Evolutionary conservation across 768 basidiomycete genomes (phyloP).

Genomic region (Pleurotus salmoneostramineus): DNA sequence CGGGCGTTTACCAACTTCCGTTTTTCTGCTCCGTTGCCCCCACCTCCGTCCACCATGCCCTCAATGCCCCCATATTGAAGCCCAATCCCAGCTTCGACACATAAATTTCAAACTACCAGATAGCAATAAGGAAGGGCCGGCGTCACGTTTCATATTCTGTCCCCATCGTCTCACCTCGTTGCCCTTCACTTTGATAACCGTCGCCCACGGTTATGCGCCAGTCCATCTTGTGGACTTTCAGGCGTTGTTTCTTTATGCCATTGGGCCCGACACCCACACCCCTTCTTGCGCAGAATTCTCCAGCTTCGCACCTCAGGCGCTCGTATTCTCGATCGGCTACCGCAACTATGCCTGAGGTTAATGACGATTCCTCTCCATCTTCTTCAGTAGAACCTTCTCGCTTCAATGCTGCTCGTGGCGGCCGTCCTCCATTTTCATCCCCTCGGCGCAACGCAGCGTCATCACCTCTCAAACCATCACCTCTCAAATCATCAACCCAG

Average conservation of each 20-base stretch:
- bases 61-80: neutral
- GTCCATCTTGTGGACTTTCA: slow-evolving; percentile 39
- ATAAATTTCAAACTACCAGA: too few species aligned
- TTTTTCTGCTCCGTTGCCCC: neutral
- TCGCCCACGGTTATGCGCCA: slow-evolving; percentile 39
- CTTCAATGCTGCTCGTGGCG: neutral
- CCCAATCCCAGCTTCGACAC: too few species aligned
- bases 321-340: slow-evolving; percentile 38
- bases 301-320: slow-evolving; percentile 35
- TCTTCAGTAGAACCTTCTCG: slow-evolving; percentile 18
- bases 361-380: slow-evolving; percentile 18
- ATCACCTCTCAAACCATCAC: slow-evolving; percentile 10
- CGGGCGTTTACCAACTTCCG: neutral
- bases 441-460: slow-evolving; percentile 14
- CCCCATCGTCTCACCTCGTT: too few species aligned
- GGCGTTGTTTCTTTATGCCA: slow-evolving; percentile 61
- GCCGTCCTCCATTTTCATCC: slow-evolving; percentile 14
- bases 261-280: slow-evolving; percentile 33
- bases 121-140: too few species aligned
- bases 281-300: slow-evolving; percentile 11
- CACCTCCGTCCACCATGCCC: neutral
- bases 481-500: slow-evolving; percentile 13
- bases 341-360: slow-evolving; percentile 13
- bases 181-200: too few species aligned
- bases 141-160: too few species aligned